These are phyloP conservation scores for Kandelia obovata DNA, from an alignment of 345 rosid species.

Conservation along the genomic window DNA sequence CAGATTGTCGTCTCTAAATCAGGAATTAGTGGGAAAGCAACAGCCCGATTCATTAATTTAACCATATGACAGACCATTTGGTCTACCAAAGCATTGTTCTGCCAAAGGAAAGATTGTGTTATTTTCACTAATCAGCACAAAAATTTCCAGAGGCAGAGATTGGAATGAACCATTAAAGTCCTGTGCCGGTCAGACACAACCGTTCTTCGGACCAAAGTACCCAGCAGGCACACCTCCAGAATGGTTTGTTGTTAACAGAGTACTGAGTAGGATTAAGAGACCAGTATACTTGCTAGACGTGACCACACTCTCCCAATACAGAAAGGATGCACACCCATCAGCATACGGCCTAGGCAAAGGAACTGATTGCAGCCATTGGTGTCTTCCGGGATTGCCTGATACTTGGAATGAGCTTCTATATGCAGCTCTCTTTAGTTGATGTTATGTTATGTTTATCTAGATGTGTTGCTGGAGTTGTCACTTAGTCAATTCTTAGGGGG, in stretches of 20 bases:
- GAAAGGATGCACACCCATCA: constrained; percentile 63
- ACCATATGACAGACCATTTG: no score
- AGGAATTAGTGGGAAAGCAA: no score
- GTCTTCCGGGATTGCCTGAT: constrained; percentile 94
- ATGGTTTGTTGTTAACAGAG: constrained; percentile 71
- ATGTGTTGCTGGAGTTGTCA: neutral
- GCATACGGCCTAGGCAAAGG: constrained; percentile 38
- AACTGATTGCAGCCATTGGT: constrained; percentile 89
- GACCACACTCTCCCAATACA: constrained; percentile 39
- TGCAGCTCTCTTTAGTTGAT: constrained; percentile 43
- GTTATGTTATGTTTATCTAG: neutral
- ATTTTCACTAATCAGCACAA: no score
- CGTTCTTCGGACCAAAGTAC: constrained; percentile 55
- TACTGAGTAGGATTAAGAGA: constrained; percentile 62
- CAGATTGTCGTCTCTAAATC: no score
- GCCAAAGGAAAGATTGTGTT: no score
- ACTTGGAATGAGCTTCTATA: constrained; percentile 81
- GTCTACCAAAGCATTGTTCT: no score
- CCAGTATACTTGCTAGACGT: constrained; percentile 70
- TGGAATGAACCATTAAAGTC: constrained; percentile 65
- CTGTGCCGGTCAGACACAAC: constrained; percentile 57
- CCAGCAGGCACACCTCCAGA: constrained; percentile 70
- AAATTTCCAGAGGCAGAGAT: constrained; percentile 58
- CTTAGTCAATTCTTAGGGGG: constrained; percentile 1
- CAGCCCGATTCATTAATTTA: no score